phyloP scores from a whole-genome alignment of 768 basidiomycete genomes.

The Chalciporus chontae region DNA sequence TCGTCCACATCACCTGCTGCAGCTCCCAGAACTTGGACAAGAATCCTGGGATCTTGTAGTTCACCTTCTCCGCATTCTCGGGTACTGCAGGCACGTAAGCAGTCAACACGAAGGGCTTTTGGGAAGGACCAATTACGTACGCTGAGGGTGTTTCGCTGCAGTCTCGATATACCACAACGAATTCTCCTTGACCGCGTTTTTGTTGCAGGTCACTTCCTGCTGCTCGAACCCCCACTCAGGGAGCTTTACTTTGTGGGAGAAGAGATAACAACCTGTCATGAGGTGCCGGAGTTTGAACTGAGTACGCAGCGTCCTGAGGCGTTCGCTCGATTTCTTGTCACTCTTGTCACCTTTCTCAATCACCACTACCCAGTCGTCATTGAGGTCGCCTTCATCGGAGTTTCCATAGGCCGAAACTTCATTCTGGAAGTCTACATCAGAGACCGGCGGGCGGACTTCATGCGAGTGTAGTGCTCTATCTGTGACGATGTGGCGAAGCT shows the following conservation, averaged over 20 bases:
- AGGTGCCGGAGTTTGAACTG: conserved; percentile 80
- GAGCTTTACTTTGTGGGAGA: conserved; percentile 96
- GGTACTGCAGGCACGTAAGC: conserved; percentile 49
- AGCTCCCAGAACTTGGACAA: conserved; percentile 87
- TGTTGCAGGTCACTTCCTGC: conserved; percentile 99
- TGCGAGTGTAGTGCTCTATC: conserved; percentile 92
- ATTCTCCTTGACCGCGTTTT: conserved; percentile 86
- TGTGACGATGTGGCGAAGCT: conserved; percentile 75
- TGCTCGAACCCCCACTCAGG: conserved; percentile 98
- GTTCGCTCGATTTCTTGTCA: conserved; percentile 64
- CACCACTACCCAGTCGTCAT: conserved; percentile 92
- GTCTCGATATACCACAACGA: conserved; percentile 96
- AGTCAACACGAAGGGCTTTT: background rate
- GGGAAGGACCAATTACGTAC: conserved; percentile 42
- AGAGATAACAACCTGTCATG: conserved; percentile 91
- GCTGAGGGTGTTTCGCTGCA: conserved; percentile 55
- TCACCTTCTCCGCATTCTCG: conserved; percentile 70
- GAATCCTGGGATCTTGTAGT: conserved; percentile 89
- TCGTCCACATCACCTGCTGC: conserved; percentile 94
- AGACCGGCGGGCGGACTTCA: conserved; percentile 90
- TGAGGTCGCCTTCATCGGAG: conserved; percentile 78
- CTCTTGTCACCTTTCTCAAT: conserved; percentile 65
- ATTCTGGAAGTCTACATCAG: conserved; percentile 98
- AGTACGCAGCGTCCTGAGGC: conserved; percentile 77
- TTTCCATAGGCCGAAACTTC: conserved; percentile 95